These are phyloP conservation scores for Paramecium biaurelia DNA, from an alignment of 73 alveolate genomes.

Conservation along the genomic window DNA sequence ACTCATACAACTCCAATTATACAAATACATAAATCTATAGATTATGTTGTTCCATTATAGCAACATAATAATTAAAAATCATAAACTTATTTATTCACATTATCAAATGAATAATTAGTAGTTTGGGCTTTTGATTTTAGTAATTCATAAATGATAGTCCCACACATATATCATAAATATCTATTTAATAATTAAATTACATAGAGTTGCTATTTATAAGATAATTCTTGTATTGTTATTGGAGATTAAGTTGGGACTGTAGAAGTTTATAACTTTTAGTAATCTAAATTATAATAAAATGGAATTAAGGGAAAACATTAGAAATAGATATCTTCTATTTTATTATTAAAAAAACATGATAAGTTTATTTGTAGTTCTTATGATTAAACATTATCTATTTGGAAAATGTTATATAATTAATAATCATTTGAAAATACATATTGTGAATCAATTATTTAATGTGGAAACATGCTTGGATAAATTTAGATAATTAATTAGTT, in stretches of 20 bases:
- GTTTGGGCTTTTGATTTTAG: constrained; percentile 38
- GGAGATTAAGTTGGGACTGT: constrained; percentile 18
- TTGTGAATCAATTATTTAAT: constrained; percentile 28
- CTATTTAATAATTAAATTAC: neutral
- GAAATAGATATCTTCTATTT: neutral
- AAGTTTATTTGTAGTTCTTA: constrained; percentile 27
- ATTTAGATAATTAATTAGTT: neutral
- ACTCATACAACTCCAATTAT: constrained; percentile 22
- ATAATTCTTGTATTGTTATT: neutral
- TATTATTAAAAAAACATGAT: constrained; percentile 16
- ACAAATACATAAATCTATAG: neutral
- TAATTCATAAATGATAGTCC: neutral
- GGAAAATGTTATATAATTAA: constrained; percentile 29
- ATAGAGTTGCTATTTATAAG: constrained; percentile 3
- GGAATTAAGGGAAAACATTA: constrained; percentile 22
- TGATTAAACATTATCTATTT: constrained; percentile 20
- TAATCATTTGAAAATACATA: neutral
- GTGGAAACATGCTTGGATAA: constrained; percentile 4
- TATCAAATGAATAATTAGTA: neutral
- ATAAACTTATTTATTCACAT: neutral
- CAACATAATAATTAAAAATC: neutral
- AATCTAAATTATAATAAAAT: neutral
- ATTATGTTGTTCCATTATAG: neutral
- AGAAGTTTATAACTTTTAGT: neutral
- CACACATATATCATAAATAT: constrained; percentile 24